Evolutionary conservation across 2,329 filamentous ascomycete genomes (phyloP).

Genomic region (Zymoseptoria brevis): DNA sequence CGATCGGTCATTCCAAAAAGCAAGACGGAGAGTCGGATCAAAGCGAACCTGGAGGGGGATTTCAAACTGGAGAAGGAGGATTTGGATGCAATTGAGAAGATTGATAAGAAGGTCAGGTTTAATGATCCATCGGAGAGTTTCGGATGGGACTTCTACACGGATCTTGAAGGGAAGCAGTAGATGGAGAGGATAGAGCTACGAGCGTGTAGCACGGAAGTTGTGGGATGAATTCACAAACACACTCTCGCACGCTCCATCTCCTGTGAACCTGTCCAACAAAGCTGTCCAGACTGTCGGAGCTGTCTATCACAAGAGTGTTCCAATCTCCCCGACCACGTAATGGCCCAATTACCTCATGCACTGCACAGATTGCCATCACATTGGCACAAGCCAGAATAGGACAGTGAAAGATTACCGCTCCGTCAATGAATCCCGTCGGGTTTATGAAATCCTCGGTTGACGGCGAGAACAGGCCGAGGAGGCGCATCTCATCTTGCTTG

Average conservation of each 20-base stretch:
- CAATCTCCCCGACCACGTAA: not conserved
- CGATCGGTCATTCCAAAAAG: constrained; percentile 48
- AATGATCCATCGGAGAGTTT: constrained; percentile 52
- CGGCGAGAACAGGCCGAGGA: too few relatives aligned
- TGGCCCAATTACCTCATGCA: not conserved
- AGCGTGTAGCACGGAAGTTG: too few relatives aligned
- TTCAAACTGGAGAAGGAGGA: constrained; percentile 54
- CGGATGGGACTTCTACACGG: constrained; percentile 50
- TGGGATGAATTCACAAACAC: too few relatives aligned
- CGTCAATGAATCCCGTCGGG: not conserved
- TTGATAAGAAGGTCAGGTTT: constrained; percentile 56
- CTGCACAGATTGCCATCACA: not conserved
- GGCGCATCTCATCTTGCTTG: too few relatives aligned
- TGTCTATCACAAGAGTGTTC: too few relatives aligned
- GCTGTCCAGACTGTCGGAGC: not conserved
- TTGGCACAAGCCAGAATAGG: not conserved
- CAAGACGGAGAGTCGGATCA: constrained; percentile 34
- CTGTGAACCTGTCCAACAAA: too few relatives aligned
- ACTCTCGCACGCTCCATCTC: not conserved
- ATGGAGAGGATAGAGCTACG: not conserved
- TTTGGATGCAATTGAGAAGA: constrained; percentile 45
- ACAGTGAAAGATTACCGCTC: not conserved
- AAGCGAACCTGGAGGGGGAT: constrained; percentile 36
- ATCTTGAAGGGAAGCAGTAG: constrained; percentile 49
- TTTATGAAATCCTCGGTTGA: not conserved